Evolutionary conservation across 2,329 filamentous ascomycete genomes (phyloP).

Genomic region (Apiospora saccharicola): DNA sequence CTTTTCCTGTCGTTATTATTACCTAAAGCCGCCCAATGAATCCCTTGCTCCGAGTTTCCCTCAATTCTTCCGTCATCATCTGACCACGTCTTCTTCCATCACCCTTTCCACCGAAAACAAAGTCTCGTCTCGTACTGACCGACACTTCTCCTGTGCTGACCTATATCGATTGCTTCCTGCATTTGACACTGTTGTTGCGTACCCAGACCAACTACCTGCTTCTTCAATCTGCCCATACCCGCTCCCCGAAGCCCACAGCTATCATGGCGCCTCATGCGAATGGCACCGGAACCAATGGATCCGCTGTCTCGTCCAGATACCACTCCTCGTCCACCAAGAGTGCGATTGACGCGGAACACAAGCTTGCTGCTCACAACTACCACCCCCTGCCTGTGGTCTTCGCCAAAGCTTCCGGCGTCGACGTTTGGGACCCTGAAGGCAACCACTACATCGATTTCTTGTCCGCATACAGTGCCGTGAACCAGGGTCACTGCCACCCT

Average conservation of each 20-base stretch:
- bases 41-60: slow-evolving; percentile 11
- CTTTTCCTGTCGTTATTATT: slow-evolving; percentile 16
- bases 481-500: slow-evolving; percentile 97
- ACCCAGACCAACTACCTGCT: slow-evolving; percentile 22
- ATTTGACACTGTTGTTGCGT: slow-evolving; percentile 21
- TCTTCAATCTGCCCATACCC: background rate
- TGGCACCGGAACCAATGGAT: slow-evolving; percentile 45
- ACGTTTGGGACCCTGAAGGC: slow-evolving; percentile 97
- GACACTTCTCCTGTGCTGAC: slow-evolving; percentile 6
- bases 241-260: slow-evolving; percentile 8
- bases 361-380: slow-evolving; percentile 97
- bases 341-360: slow-evolving; percentile 82
- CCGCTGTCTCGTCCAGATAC: slow-evolving; percentile 52
- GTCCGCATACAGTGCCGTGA: slow-evolving; percentile 96
- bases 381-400: slow-evolving; percentile 96
- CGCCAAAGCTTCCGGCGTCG: slow-evolving; percentile 80
- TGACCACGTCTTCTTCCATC: slow-evolving; percentile 17
- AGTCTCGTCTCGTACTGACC: slow-evolving; percentile 2
- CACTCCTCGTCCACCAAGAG: slow-evolving; percentile 81
- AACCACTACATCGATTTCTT: slow-evolving; percentile 97
- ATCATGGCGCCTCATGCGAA: slow-evolving; percentile 68
- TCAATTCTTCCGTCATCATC: slow-evolving; percentile 12
- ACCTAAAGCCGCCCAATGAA: slow-evolving; percentile 15
- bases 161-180: slow-evolving; percentile 26
- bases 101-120: background rate